A percentile compares a stretch with the other conserved stretches of the same genome.
Conservation (phyloP, 441 rosid genomes). For the Raphanus hybrid region DNA sequence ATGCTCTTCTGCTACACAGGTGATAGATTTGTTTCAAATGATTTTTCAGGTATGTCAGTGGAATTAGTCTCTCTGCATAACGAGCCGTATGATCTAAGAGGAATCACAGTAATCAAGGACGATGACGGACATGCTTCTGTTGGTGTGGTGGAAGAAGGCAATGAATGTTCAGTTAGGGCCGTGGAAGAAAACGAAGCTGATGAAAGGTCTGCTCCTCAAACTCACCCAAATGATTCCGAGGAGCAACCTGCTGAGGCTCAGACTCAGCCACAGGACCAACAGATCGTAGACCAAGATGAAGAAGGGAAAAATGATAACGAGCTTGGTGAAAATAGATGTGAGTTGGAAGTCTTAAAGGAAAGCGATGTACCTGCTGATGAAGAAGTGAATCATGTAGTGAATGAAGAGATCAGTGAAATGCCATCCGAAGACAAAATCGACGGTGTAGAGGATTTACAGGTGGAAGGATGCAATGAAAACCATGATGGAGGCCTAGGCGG, state of each 20-base stretch:
- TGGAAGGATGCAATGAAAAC: slow-evolving; percentile 42
- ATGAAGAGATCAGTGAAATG: slow-evolving; percentile 42
- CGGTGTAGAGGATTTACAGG: slow-evolving; percentile 40
- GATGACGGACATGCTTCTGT: slow-evolving; percentile 47
- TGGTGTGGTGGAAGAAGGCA: slow-evolving; percentile 46
- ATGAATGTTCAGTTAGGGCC: slow-evolving; percentile 49
- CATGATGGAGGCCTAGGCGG: slow-evolving; percentile 41
- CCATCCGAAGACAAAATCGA: slow-evolving; percentile 42
- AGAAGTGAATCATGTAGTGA: slow-evolving; percentile 42
- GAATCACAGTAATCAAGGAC: slow-evolving; percentile 55
- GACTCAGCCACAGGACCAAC: slow-evolving; percentile 44
- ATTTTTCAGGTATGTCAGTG: slow-evolving; percentile 63
- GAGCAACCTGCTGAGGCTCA: slow-evolving; percentile 50
- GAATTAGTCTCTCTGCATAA: slow-evolving; percentile 62
- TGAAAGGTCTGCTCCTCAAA: slow-evolving; percentile 48
- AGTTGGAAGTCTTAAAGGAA: slow-evolving; percentile 55
- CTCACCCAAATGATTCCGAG: slow-evolving; percentile 44
- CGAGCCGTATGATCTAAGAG: slow-evolving; percentile 72
- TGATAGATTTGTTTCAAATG: no score
- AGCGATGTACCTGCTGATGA: slow-evolving; percentile 49
- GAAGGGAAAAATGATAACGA: slow-evolving; percentile 45
- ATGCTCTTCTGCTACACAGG: not conserved
- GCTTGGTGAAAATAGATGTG: slow-evolving; percentile 47
- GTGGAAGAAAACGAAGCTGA: slow-evolving; percentile 49
- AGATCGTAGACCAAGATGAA: slow-evolving; percentile 45